phyloP scores from a whole-genome alignment of 257 asterid species.

The Thymus mandschuricus region DNA sequence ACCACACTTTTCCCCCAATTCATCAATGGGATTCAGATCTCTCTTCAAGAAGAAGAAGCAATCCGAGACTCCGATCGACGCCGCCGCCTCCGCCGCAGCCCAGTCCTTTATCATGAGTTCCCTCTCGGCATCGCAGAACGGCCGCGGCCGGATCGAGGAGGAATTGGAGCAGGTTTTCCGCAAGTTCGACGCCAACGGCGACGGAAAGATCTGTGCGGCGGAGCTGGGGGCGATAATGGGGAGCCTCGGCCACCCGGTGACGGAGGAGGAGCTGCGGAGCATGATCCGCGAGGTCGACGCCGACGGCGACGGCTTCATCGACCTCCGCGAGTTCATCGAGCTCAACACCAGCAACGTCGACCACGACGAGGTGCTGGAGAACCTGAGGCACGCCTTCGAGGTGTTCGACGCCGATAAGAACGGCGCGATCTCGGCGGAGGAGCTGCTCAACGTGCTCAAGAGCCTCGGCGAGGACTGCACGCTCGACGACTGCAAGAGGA shows the following conservation, averaged over 20 bases:
- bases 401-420: conserved; percentile 76
- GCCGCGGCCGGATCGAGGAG: conserved; percentile 59
- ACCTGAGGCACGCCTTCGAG: conserved; percentile 67
- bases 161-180: conserved; percentile 79
- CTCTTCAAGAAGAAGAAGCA: conserved; percentile 53
- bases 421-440: conserved; percentile 72
- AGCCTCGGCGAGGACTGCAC: conserved; percentile 86
- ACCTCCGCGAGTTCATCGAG: conserved; percentile 72
- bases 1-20: no score
- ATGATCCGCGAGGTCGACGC: conserved; percentile 83
- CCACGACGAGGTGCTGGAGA: conserved; percentile 61
- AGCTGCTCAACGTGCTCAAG: conserved; percentile 64
- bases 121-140: conserved; percentile 47
- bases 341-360: conserved; percentile 67
- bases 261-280: conserved; percentile 56
- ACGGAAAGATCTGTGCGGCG: conserved; percentile 67
- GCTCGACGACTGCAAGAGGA: conserved; percentile 69
- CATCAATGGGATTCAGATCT: conserved; percentile 55
- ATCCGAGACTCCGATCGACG: background rate
- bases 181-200: conserved; percentile 83
- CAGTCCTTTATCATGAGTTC: conserved; percentile 27
- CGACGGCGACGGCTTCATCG: conserved; percentile 88
- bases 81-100: conserved; percentile 22
- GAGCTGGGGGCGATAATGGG: conserved; percentile 76
- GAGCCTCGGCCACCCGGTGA: conserved; percentile 62